These are phyloP conservation scores for Lecanosticta acicola DNA, from an alignment of 2,329 filamentous ascomycete species.

Conservation along the genomic window DNA sequence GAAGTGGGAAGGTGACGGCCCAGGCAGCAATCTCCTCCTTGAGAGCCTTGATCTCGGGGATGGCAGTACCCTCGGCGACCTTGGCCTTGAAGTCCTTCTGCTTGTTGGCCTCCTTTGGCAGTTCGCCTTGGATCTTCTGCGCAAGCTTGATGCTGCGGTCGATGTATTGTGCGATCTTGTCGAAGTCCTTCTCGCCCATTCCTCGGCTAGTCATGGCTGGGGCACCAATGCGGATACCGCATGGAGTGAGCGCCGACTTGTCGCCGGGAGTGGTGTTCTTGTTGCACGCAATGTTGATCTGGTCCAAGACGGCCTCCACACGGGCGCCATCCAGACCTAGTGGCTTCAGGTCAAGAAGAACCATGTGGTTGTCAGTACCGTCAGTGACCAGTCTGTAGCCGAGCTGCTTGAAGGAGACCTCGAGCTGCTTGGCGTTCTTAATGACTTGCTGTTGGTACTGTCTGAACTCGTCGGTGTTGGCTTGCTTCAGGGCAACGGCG, in stretches of 20 bases:
- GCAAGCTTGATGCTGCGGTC: conserved; percentile 77
- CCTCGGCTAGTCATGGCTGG: conserved; percentile 97
- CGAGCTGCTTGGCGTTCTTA: conserved; percentile 83
- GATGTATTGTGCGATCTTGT: conserved; percentile 76
- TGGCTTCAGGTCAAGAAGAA: conserved; percentile 85
- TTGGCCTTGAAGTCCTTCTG: conserved; percentile 68
- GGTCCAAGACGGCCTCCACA: conserved; percentile 90
- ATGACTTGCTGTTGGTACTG: conserved; percentile 88
- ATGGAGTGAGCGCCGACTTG: conserved; percentile 85
- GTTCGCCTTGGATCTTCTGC: conserved; percentile 52
- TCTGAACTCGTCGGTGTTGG: conserved; percentile 81
- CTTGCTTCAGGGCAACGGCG: conserved; percentile 90
- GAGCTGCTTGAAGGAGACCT: conserved; percentile 64
- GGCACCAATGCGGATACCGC: conserved; percentile 87
- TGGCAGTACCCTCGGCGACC: conserved; percentile 60
- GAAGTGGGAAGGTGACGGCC: conserved; percentile 68
- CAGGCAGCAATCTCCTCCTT: conserved; percentile 71
- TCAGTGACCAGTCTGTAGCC: conserved; percentile 87
- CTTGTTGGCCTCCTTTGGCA: conserved; percentile 79
- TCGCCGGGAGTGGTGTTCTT: conserved; percentile 99
- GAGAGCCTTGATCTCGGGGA: conserved; percentile 67
- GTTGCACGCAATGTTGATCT: conserved; percentile 98
- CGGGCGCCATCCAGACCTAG: conserved; percentile 86
- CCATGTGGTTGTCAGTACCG: conserved; percentile 95
- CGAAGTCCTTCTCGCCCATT: conserved; percentile 85